A percentile compares a stretch with the other conserved stretches of the same genome.
phyloP scores from a whole-genome alignment of 805 yeast genomes.

The Ogataea salicorniae region DNA sequence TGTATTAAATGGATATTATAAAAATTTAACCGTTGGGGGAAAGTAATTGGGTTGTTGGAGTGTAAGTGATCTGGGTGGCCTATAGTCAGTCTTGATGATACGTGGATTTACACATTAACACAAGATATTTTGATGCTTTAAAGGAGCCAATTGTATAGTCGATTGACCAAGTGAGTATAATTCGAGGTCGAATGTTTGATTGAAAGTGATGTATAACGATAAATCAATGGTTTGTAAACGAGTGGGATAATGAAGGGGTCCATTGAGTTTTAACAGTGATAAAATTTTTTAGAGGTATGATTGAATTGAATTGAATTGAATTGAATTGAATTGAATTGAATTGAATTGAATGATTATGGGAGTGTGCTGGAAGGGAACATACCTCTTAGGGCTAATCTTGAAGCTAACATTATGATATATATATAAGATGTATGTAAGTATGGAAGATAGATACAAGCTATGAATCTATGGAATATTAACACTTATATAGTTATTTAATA shows the following conservation, averaged over 20 bases:
- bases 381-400: slow-evolving; percentile 29
- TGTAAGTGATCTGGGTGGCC: too few relatives aligned
- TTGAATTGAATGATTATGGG: neutral
- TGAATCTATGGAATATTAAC: too few relatives aligned
- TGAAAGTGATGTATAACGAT: neutral
- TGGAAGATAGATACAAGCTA: too few relatives aligned
- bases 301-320: neutral
- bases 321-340: neutral
- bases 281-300: neutral
- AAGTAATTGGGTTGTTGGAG: too few relatives aligned
- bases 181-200: neutral
- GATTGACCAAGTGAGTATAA: too few relatives aligned
- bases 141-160: too few relatives aligned
- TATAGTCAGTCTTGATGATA: too few relatives aligned
- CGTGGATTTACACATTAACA: too few relatives aligned
- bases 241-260: neutral
- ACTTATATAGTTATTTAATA: too few relatives aligned
- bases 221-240: neutral
- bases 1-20: too few relatives aligned
- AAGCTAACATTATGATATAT: slow-evolving; percentile 21
- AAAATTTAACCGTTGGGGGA: too few relatives aligned
- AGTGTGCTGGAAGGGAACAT: neutral
- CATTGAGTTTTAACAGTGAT: neutral
- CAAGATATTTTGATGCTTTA: too few relatives aligned
- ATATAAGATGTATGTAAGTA: neutral